phyloP scores from a whole-genome alignment of 495 filamentous ascomycete species.

The Trichoderma reesei region DNA sequence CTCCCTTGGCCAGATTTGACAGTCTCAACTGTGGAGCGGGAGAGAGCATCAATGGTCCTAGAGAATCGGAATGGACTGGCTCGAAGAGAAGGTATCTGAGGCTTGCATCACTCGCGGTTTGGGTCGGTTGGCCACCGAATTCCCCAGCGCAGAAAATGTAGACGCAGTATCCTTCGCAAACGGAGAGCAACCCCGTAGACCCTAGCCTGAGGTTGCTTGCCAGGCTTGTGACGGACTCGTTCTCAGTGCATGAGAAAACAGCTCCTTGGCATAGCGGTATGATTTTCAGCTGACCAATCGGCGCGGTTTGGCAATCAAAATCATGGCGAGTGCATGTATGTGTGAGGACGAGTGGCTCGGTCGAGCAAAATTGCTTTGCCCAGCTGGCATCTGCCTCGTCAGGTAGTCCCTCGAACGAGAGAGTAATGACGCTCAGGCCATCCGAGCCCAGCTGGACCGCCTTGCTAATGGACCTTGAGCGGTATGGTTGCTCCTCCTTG shows the following conservation, averaged over 20 bases:
- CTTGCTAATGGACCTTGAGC: not conserved
- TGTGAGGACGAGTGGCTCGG: not conserved
- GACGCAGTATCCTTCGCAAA: not conserved
- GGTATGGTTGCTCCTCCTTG: not conserved
- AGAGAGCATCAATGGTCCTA: not conserved
- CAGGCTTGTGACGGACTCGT: not conserved
- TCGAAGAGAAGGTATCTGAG: not conserved
- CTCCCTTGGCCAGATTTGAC: not conserved
- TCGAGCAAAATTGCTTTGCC: not conserved
- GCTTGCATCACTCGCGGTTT: not conserved
- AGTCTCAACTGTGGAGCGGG: not conserved
- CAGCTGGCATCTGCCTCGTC: not conserved
- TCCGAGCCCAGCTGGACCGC: not conserved
- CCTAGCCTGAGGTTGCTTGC: not conserved
- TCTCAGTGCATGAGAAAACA: not conserved
- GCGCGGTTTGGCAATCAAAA: not conserved
- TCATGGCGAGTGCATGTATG: not conserved
- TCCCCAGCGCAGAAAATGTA: not conserved
- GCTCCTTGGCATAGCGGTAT: not conserved
- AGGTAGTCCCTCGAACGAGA: not conserved
- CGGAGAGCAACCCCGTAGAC: not conserved
- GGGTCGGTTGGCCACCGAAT: not conserved
- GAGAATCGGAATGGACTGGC: not conserved
- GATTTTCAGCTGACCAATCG: not conserved
- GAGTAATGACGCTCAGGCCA: not conserved